These are phyloP conservation scores for Trapa incisa DNA, from an alignment of 345 rosid species.

Conservation along the genomic window DNA sequence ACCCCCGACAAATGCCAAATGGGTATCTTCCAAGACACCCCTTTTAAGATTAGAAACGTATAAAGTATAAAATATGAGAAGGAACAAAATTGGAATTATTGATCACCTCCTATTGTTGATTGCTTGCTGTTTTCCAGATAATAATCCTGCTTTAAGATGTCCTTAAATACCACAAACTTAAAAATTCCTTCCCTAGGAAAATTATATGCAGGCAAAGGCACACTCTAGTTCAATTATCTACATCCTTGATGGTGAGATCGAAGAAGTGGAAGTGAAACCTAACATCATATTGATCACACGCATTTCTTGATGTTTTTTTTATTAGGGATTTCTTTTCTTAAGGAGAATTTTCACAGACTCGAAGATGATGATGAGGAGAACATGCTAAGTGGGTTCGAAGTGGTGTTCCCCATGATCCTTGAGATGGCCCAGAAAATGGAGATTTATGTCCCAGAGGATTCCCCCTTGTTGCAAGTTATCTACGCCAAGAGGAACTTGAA, in stretches of 20 bases:
- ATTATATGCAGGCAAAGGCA: too few relatives aligned
- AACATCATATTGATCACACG: neutral
- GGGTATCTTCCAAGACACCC: neutral
- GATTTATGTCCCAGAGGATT: conserved; percentile 47
- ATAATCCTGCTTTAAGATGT: too few relatives aligned
- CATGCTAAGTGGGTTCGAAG: conserved; percentile 95
- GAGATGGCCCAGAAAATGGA: conserved; percentile 45
- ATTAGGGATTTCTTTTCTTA: conserved; percentile 51
- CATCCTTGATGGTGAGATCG: too few relatives aligned
- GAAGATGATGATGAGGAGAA: conserved; percentile 62
- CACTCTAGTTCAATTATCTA: too few relatives aligned
- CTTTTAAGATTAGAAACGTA: too few relatives aligned
- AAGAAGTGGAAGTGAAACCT: too few relatives aligned
- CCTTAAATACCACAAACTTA: too few relatives aligned
- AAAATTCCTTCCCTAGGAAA: too few relatives aligned
- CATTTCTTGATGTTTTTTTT: neutral
- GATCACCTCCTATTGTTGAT: neutral
- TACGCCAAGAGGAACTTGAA: conserved; percentile 52
- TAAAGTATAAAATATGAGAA: neutral
- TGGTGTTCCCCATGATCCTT: conserved; percentile 76
- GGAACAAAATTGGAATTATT: neutral
- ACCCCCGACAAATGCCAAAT: conserved; percentile 36
- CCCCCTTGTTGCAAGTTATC: conserved; percentile 40
- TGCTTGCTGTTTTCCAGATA: too few relatives aligned
- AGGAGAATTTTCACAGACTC: conserved; percentile 46